These are phyloP conservation scores for Chenopodium formosanum DNA, from an alignment of 148 eudicot species.

Conservation along the genomic window DNA sequence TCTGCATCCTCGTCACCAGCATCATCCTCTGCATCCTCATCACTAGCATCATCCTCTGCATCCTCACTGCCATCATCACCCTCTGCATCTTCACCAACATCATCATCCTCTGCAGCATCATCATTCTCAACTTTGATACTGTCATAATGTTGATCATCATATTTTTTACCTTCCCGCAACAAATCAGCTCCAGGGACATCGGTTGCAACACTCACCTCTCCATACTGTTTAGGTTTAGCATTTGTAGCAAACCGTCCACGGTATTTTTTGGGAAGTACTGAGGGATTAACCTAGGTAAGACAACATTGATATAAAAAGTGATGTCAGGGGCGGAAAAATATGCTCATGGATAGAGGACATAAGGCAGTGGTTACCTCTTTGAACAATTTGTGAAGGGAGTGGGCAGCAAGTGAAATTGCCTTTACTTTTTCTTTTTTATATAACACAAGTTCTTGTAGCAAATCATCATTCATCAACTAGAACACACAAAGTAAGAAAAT, in stretches of 20 bases:
- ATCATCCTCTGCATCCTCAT: conserved; percentile 19
- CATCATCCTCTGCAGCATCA: conserved; percentile 22
- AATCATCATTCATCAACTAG: conserved; percentile 94
- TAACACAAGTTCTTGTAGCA: conserved; percentile 95
- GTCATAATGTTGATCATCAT: conserved; percentile 31
- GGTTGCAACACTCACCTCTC: conserved; percentile 67
- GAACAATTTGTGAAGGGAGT: conserved; percentile 75
- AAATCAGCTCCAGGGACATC: conserved; percentile 77
- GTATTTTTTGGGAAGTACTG: conserved; percentile 80
- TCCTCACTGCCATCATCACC: conserved; percentile 17
- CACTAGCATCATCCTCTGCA: conserved; percentile 17
- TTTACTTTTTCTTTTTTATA: conserved; percentile 87
- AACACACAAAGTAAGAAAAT: conserved; percentile 19
- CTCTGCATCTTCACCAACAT: not conserved
- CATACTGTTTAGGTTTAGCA: conserved; percentile 87
- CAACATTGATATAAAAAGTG: conserved; percentile 17
- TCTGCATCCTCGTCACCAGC: too few species aligned
- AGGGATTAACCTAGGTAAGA: conserved; percentile 74
- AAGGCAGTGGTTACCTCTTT: conserved; percentile 66
- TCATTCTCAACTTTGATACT: conserved; percentile 34
- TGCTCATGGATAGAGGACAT: not conserved
- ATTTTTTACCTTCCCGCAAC: conserved; percentile 37
- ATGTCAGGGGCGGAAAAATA: not conserved
- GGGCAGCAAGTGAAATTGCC: conserved; percentile 89
- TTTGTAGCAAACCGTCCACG: conserved; percentile 78